These are phyloP conservation scores for Periconia sp. DNA, from an alignment of 2,329 filamentous ascomycete genomes.

Conservation along the genomic window DNA sequence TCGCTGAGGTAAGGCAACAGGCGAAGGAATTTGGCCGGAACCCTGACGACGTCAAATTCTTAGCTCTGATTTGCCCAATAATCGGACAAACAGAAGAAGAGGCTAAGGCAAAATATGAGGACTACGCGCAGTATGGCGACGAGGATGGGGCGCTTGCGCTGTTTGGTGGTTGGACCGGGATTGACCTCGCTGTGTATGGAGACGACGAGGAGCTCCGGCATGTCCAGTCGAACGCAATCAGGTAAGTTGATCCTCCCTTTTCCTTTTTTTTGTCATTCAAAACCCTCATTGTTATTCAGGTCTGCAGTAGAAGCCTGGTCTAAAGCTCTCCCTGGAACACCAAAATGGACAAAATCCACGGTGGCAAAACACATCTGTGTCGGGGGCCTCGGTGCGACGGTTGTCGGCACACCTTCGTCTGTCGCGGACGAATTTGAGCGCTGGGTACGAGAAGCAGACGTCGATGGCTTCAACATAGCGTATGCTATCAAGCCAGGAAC, in stretches of 20 bases:
- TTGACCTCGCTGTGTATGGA: conserved; percentile 63
- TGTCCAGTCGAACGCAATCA: conserved; percentile 61
- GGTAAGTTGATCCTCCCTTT: conserved; percentile 53
- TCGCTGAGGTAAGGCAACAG: conserved; percentile 64
- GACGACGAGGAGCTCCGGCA: conserved; percentile 67
- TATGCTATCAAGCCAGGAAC: conserved; percentile 69
- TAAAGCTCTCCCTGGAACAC: conserved; percentile 40
- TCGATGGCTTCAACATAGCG: conserved; percentile 75
- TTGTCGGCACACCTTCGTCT: conserved; percentile 66
- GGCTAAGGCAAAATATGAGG: conserved; percentile 65
- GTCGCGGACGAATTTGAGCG: conserved; percentile 70
- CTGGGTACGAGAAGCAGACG: conserved; percentile 70
- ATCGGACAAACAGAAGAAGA: conserved; percentile 69
- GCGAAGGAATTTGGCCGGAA: conserved; percentile 44
- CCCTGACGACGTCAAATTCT: conserved; percentile 60
- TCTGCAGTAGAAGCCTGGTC: conserved; percentile 25
- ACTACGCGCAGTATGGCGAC: conserved; percentile 64
- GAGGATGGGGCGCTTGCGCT: conserved; percentile 70
- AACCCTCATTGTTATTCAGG: conserved; percentile 10
- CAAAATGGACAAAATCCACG: conserved; percentile 73
- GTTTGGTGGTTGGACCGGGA: conserved; percentile 75
- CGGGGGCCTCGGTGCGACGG: conserved; percentile 67
- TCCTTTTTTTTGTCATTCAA: background rate
- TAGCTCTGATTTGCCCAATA: conserved; percentile 68
- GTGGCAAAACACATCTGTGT: conserved; percentile 69